Percentiles rank a stretch among this genome's conserved stretches.
phyloP scores from a whole-genome alignment of 768 basidiomycete species.

The Xerocomus brunneocitrinus region DNA sequence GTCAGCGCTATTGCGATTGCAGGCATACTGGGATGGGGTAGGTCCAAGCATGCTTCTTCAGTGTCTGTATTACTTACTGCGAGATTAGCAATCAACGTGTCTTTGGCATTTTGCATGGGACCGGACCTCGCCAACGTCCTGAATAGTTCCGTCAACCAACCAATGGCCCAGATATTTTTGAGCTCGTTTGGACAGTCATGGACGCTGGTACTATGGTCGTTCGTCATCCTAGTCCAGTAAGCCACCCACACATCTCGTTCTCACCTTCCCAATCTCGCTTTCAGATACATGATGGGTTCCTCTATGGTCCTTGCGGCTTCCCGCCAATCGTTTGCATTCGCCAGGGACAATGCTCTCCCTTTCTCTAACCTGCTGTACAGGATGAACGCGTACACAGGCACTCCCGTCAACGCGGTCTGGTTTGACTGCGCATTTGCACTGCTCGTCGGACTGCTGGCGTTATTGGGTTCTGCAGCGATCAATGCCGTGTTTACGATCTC shows the following conservation, averaged over 20 bases:
- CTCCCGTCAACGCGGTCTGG: slow-evolving; percentile 60
- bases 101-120: slow-evolving; percentile 56
- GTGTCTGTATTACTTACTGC: neutral
- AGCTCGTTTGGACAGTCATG: slow-evolving; percentile 38
- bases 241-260: slow-evolving; percentile 2
- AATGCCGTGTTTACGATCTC: slow-evolving; percentile 51
- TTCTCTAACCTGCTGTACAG: slow-evolving; percentile 48
- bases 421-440: slow-evolving; percentile 39
- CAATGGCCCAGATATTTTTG: slow-evolving; percentile 39
- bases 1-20: slow-evolving; percentile 38
- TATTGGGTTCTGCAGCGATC: slow-evolving; percentile 50
- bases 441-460: slow-evolving; percentile 48
- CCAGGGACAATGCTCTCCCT: slow-evolving; percentile 57
- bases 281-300: slow-evolving; percentile 43
- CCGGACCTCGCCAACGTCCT: slow-evolving; percentile 38
- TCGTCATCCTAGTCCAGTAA: slow-evolving; percentile 46
- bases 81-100: slow-evolving; percentile 43
- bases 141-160: slow-evolving; percentile 31
- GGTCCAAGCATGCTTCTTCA: neutral
- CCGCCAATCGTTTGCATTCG: slow-evolving; percentile 52
- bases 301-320: slow-evolving; percentile 41
- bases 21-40: slow-evolving; percentile 44
- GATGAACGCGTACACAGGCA: slow-evolving; percentile 45
- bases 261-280: neutral
- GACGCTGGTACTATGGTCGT: slow-evolving; percentile 47